A percentile compares a stretch with the other conserved stretches of the same genome.
Conservation (phyloP, 768 basidiomycete species). For the Sporobolomyces roseus region DNA sequence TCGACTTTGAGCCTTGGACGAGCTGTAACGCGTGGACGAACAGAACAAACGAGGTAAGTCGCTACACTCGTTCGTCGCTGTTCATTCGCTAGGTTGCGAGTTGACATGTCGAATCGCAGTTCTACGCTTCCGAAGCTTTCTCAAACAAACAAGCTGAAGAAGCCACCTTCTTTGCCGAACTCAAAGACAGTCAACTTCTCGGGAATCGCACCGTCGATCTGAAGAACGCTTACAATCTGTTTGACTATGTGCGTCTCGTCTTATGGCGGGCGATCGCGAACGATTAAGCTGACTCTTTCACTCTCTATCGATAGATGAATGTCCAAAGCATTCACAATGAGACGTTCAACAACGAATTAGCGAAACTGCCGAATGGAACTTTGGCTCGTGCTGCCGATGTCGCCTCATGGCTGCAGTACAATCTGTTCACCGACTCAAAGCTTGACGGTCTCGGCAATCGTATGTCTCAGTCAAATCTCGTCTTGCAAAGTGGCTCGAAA, state of each 20-base stretch:
- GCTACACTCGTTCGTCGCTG: too few species aligned
- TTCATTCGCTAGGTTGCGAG: too few species aligned
- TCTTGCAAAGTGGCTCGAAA: slow-evolving; percentile 36
- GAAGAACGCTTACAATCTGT: slow-evolving; percentile 44
- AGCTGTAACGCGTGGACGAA: slow-evolving; percentile 48
- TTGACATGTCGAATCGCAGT: slow-evolving; percentile 40
- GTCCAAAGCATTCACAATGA: slow-evolving; percentile 74
- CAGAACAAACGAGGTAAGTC: slow-evolving; percentile 56
- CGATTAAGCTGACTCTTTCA: not conserved
- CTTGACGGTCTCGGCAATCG: slow-evolving; percentile 69
- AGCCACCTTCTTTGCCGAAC: slow-evolving; percentile 27
- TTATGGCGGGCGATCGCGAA: not conserved
- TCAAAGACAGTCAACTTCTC: slow-evolving; percentile 36
- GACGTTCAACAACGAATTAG: slow-evolving; percentile 71
- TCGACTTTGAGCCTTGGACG: slow-evolving; percentile 36
- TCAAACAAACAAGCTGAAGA: slow-evolving; percentile 21
- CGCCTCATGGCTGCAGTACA: slow-evolving; percentile 71
- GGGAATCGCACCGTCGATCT: slow-evolving; percentile 40
- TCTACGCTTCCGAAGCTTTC: slow-evolving; percentile 56
- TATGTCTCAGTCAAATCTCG: slow-evolving; percentile 48
- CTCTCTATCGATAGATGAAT: slow-evolving; percentile 62
- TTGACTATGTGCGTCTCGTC: slow-evolving; percentile 22
- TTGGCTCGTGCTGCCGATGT: slow-evolving; percentile 68
- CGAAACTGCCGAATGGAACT: slow-evolving; percentile 57
- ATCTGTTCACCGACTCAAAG: slow-evolving; percentile 62